Evolutionary conservation across 2,329 filamentous ascomycete genomes (phyloP), one percentile per base, ranked within the genome.

Genomic region (Botryosphaeria agaves): DNA sequence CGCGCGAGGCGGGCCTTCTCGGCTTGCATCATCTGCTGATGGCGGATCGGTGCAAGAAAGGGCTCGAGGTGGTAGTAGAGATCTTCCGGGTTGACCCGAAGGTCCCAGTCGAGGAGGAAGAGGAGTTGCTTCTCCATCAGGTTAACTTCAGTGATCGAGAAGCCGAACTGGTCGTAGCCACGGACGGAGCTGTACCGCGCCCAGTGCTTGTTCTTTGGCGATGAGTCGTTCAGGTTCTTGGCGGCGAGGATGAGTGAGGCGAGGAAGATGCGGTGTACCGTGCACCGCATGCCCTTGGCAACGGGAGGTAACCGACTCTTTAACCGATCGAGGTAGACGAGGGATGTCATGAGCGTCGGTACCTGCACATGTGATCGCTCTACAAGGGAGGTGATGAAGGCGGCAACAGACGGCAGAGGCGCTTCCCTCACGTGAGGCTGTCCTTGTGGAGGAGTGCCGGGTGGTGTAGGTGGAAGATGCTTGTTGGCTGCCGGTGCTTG

Each of bases 191-290:
- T 92, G 65, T 95, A 98, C 46, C 75, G 77, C 40, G 89, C 85
- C 89, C 89, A 98, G 67, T 98, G 89, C 74, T 95, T 95, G 72
- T 98, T 98, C 75, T 95, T 95, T 38, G 89, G 89, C 8, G 84
- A 94, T 37, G 84, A 93, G 65, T 95, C 89, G 55, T 98, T 95
- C 43, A 95, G 70, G 56, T 94, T 94, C 74, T 98, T 98, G 44
- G 89, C 87, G 2, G 89, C 75, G 29, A 76, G 62, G 48, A 89
- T 89, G 41, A 87, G 73, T 11, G 80, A 65, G 25, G 82, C 87
- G 29, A 98, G 70, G 61, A 98, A 95, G 66, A 98, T 95, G 46
- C 89, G 79, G 64, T 98, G 89, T 28, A 87, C 83, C 15, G 89
- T 95, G 66, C 89, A 95, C 45, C 80, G 76, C 59, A 95, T 82